A percentile compares a stretch with the other conserved stretches of the same genome.
Conservation (phyloP, 1,139 yeast genomes). For the Yamadazyma songkhlaensis region DNA sequence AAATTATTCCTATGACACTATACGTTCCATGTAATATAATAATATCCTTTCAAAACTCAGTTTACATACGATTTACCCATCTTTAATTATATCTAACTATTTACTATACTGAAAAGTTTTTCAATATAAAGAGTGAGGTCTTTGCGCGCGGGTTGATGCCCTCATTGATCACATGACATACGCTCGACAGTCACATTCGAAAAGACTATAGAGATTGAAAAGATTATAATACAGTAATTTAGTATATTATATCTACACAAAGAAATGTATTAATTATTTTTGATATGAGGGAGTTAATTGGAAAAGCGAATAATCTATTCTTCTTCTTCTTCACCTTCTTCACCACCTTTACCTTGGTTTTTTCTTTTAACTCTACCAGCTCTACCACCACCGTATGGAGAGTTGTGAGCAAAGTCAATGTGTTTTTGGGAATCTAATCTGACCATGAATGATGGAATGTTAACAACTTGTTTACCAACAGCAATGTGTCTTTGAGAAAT, state of each 20-base stretch:
- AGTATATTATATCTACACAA: slow-evolving; percentile 6
- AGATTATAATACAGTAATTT: slow-evolving; percentile 4
- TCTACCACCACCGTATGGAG: slow-evolving; percentile 99
- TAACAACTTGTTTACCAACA: slow-evolving; percentile 99
- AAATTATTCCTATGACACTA: too few species aligned
- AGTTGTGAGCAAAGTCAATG: slow-evolving; percentile 98
- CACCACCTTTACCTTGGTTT: slow-evolving; percentile 68
- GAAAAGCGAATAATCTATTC: slow-evolving; percentile 39
- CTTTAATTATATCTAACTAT: slow-evolving; percentile 31
- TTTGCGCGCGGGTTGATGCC: slow-evolving; percentile 14
- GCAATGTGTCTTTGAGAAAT: slow-evolving; percentile 99
- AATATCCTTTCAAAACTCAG: neutral
- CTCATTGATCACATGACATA: slow-evolving; percentile 7
- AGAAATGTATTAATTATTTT: slow-evolving; percentile 4
- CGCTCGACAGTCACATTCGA: neutral
- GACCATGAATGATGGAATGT: slow-evolving; percentile 98
- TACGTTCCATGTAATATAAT: too few species aligned
- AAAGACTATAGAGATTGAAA: neutral
- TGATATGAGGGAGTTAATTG: neutral
- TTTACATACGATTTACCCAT: slow-evolving; percentile 77
- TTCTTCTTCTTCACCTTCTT: slow-evolving; percentile 62
- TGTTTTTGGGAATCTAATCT: slow-evolving; percentile 99
- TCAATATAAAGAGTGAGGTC: slow-evolving; percentile 2
- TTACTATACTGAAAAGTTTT: slow-evolving; percentile 14
- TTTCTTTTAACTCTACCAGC: slow-evolving; percentile 99